Conservation (phyloP, 208 protist species). For the Lotmaria passim region DNA sequence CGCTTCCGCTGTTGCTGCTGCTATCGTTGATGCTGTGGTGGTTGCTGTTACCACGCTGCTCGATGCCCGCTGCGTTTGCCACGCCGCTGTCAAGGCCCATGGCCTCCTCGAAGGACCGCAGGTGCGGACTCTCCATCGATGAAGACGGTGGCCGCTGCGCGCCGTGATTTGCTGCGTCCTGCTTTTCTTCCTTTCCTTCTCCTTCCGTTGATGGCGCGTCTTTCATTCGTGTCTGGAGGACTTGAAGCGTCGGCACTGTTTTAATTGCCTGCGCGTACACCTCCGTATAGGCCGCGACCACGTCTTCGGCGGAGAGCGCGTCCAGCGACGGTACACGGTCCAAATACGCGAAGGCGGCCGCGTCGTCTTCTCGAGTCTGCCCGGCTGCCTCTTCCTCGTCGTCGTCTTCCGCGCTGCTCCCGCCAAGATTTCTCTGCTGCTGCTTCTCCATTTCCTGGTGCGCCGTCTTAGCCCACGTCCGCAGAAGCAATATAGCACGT, state of each 20-base stretch:
- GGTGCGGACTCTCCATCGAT: background rate
- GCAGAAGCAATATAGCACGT: constrained; percentile 63
- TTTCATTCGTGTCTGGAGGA: background rate
- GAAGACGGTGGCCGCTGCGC: background rate
- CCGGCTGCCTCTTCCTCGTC: background rate
- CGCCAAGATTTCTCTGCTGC: background rate
- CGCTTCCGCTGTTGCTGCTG: background rate
- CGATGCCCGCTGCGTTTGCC: background rate
- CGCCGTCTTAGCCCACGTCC: constrained; percentile 40
- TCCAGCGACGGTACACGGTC: constrained; percentile 48
- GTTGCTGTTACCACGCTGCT: too few species aligned
- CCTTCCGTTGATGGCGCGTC: background rate
- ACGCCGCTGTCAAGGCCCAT: background rate
- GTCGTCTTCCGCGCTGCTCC: background rate
- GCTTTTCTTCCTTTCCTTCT: background rate
- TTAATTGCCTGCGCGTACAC: constrained; percentile 31
- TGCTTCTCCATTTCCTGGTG: background rate
- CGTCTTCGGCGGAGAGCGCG: constrained; percentile 40
- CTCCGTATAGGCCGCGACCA: constrained; percentile 44
- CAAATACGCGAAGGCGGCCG: constrained; percentile 27
- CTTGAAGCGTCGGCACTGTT: constrained; percentile 34
- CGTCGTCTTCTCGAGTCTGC: too few species aligned
- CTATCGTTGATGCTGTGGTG: background rate
- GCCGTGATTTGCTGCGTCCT: background rate
- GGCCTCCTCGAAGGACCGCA: background rate